These are phyloP conservation scores for Sarocladium oryzae DNA, from an alignment of 2,329 filamentous ascomycete genomes.

Conservation along the genomic window DNA sequence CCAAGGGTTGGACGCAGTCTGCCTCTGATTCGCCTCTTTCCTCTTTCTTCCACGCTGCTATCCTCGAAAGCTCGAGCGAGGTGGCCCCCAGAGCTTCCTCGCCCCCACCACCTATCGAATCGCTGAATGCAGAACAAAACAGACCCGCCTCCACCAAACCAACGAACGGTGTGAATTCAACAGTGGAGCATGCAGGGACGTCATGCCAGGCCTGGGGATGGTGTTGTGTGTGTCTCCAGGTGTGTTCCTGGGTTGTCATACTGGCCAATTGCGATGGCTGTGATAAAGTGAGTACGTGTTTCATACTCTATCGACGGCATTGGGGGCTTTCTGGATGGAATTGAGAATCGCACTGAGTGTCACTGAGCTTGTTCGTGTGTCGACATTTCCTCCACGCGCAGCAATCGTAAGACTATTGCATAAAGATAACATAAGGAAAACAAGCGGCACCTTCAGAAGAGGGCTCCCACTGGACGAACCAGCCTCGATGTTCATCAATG, in stretches of 20 bases:
- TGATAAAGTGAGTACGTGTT: background rate
- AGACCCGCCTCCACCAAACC: background rate
- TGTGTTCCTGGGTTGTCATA: background rate
- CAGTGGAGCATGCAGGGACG: slow-evolving; percentile 4
- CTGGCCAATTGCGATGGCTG: background rate
- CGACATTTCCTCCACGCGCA: too few relatives aligned
- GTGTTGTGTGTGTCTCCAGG: background rate
- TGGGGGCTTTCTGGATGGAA: background rate
- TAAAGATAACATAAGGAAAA: too few relatives aligned
- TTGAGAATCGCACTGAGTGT: background rate
- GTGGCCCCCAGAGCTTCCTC: background rate
- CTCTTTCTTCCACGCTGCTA: background rate
- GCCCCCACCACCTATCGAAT: background rate
- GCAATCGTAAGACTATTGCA: too few relatives aligned
- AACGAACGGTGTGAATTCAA: background rate
- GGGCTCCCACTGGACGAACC: too few relatives aligned
- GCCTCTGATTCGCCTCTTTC: too few relatives aligned
- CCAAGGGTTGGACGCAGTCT: background rate
- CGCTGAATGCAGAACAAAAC: slow-evolving; percentile 6
- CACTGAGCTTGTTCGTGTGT: too few relatives aligned
- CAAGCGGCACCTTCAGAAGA: too few relatives aligned
- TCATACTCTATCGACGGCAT: background rate
- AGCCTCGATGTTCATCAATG: too few relatives aligned
- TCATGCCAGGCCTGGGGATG: slow-evolving; percentile 6
- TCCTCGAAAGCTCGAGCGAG: slow-evolving; percentile 1